A percentile compares a stretch with the other conserved stretches of the same genome.
Conservation (phyloP, 768 basidiomycete genomes). For the Leccinum disarticulatum region DNA sequence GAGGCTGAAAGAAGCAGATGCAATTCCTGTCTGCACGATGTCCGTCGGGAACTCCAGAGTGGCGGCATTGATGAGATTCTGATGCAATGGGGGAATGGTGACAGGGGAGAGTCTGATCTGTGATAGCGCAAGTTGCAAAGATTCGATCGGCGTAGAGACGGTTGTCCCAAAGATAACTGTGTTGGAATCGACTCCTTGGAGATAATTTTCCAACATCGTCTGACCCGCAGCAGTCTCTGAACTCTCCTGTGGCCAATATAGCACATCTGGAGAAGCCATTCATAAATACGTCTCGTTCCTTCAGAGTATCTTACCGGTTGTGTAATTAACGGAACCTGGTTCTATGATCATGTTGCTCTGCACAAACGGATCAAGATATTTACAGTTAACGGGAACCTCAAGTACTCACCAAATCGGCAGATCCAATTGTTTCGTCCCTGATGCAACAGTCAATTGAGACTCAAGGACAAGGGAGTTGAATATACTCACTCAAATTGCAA, state of each 20-base stretch:
- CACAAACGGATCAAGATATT: conserved; percentile 6
- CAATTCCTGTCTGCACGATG: conserved; percentile 60
- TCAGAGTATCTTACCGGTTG: conserved; percentile 42
- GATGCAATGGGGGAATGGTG: conserved; percentile 61
- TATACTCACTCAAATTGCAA: conserved; percentile 53
- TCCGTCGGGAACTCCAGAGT: conserved; percentile 60
- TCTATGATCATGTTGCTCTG: conserved; percentile 56
- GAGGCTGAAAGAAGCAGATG: conserved; percentile 56
- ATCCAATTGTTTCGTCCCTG: conserved; percentile 54
- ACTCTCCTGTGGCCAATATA: conserved; percentile 56
- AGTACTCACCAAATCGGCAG: conserved; percentile 51
- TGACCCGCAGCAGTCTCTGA: conserved; percentile 52
- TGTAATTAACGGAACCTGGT: conserved; percentile 56
- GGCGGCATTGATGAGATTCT: conserved; percentile 57
- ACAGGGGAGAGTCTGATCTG: conserved; percentile 60
- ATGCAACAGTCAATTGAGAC: conserved; percentile 2
- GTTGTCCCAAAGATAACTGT: conserved; percentile 57
- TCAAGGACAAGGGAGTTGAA: neutral
- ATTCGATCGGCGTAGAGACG: conserved; percentile 57
- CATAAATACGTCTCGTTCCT: conserved; percentile 1
- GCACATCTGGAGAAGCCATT: conserved; percentile 43
- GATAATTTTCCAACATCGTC: conserved; percentile 59
- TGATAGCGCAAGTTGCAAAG: conserved; percentile 60
- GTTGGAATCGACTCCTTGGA: conserved; percentile 59
- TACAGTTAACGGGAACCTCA: neutral